Base-by-base conservation (phyloP, 2,329 filamentous ascomycete species). In the Trichoderma atrobrunneum region DNA sequence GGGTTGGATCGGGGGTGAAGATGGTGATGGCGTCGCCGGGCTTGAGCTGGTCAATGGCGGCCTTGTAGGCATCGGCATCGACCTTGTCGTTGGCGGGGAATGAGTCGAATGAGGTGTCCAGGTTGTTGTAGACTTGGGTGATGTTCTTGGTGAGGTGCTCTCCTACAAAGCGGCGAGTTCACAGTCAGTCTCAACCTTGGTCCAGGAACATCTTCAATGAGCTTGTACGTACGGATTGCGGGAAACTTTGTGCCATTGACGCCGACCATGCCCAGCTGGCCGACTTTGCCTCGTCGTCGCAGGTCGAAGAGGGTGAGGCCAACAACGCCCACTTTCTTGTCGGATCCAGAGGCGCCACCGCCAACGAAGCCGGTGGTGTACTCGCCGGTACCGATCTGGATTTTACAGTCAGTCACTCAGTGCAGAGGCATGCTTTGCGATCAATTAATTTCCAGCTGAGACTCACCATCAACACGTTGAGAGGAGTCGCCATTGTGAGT, bases 301-400 rank as follows among this genome's bases (percentile, higher is more conserved):
- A 98, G 87, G 81, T 97, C 95, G 81, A 97, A 97, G 76, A 97
- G 86, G 28, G 93, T 95, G 80, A 98, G 85, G 54, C 93, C 95
- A 21, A 98, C 95, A 11, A 98, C 95, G 72, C 95, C 95, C 64
- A 98, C 92, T 83, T 98, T 98, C 86, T 98, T 98, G 87, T 98
- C 95, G 64, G 94, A 97, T 12, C 89, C 91, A 5, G 94, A 97
- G 66, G 91, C 92, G 73, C 91, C 92, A 73, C 90, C 91, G 72
- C 93, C 94, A 72, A 97, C 94, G 77, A 96, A 98, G 72, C 95
- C 95, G 57, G 95, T 98, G 78, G 95, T 98, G 87, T 98, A 98
- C 87, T 98, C 95, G 78, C 95, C 95, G 12, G 95, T 97, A 75
- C 95, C 95, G 72, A 97, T 89, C 92, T 91, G 12, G 3, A 30